Base-by-base conservation (phyloP, 2,329 filamentous ascomycete species). In the Chrysoporthe puriensis region DNA sequence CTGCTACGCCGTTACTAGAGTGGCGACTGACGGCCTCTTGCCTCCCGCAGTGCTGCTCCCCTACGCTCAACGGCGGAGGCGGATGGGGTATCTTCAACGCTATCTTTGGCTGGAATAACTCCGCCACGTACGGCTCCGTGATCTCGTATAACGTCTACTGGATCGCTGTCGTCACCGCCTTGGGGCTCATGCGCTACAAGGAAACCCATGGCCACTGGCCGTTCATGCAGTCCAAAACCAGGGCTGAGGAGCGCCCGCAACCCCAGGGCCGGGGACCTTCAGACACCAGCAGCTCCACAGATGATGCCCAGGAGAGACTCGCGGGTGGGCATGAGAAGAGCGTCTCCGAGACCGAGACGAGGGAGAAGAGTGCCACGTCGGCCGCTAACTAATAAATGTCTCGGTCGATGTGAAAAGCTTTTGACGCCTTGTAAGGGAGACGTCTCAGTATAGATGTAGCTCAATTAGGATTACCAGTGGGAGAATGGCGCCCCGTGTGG, bases 31-130 rank as follows among this genome's bases (percentile, higher is more conserved):
- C 64, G 32, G 21, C 69, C 63, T 14, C 63, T 60, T 2, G 40
- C 14, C 0, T 6, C 46, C n/a, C 90, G 64, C 90, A 91, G 74
- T 79, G 88, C 79, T 91, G 89, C 77, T 91, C 85, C 71, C 87
- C 90, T 1, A 78, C 85, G 66, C 77, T 88, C 52, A 87, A 90
- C 71, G 88, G 88, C 40, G 88, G 88, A 56, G 87, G 88, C 42
- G 88, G 88, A 50, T 93, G 90, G 90, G 89, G 89, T 60, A 85
- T 92, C 68, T 91, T 93, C 82, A 92, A 92, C 73, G 85, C 89
- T 46, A 79, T 93, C 62, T 82, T 93, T 18, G 90, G 91, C 58
- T 93, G 90, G 88, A 81, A 86, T 69, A 91, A 91, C 75, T 86
- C 86, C 13, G 89, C 88, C 8, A 91, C 89, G 1, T 89, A 90